Base-by-base conservation (phyloP, 208 protist species). In the Leishmania aethiopica region DNA sequence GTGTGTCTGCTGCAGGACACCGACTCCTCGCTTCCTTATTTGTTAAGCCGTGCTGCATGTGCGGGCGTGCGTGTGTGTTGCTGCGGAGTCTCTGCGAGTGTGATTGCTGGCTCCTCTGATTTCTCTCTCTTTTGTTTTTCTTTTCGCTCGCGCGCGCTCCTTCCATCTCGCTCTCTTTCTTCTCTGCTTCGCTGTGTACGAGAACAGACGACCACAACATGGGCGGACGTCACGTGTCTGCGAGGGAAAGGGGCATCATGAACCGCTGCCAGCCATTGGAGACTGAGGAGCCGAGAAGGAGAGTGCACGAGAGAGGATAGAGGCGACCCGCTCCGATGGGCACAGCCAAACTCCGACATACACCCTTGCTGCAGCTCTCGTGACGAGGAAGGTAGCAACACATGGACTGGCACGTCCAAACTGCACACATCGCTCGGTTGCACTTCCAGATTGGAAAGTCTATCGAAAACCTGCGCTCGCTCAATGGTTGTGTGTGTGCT, bases 31-130 rank as follows among this genome's bases (percentile, higher is more conserved):
- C 4, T 25, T 32, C 13, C 13, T 28, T 45, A 11, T 72, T 71
- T 71, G 3, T 47, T 71, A 5, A 37, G 60, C 19, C 17, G 17
- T 19, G 17, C 19, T 75, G 10, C 17, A 11, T 19, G 45, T 75
- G 22, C 42, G 71, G 32, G 42, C 57, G 71, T 75, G 71, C 55
- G 42, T 37, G 71, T 75, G 71, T 59, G 47, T 17, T 32, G 71
- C 13, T 22, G n/a, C 11, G 7, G 7, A 1, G 10, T 62, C 7
- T 62, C 25, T 25, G 17, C 6, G 57, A 11, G 57, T 6, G 17
- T 0, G 25, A 62, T 55, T 51, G 2, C 45, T 6, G 13, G 2
- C 7, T 6, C n/a, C 13, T 55, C 40, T 37, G 19, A 3, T 60
- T 25, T 77, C 35, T 28, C 5, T 32, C 4, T 55, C 3, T n/a